Percentiles rank a stretch among this genome's conserved stretches.
These are phyloP conservation scores for Trichoderma sp. DNA, from an alignment of 2,329 filamentous ascomycete genomes.

Conservation along the genomic window DNA sequence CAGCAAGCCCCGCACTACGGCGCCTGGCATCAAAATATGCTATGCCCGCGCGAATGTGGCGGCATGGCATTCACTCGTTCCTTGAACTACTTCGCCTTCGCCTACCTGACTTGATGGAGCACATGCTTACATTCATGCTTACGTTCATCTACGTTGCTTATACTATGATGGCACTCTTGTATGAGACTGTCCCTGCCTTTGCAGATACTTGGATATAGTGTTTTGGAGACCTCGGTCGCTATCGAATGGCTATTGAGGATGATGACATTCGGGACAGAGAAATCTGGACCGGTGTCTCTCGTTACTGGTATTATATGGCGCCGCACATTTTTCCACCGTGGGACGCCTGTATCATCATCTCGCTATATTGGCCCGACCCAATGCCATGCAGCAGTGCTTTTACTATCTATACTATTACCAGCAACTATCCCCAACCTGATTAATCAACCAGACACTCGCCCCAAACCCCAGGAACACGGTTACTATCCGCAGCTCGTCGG, in stretches of 20 bases:
- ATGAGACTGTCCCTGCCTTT: constrained; percentile 80
- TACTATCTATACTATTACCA: constrained; percentile 52
- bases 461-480: constrained; percentile 62
- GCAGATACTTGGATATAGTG: constrained; percentile 92
- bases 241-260: constrained; percentile 73
- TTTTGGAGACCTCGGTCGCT: constrained; percentile 76
- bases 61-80: constrained; percentile 83
- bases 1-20: constrained; percentile 66
- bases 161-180: constrained; percentile 80
- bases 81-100: constrained; percentile 72
- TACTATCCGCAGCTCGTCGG: constrained; percentile 58
- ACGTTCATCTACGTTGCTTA: constrained; percentile 86
- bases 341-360: constrained; percentile 87
- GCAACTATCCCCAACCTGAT: constrained; percentile 60
- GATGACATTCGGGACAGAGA: constrained; percentile 73
- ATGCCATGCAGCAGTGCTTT: constrained; percentile 69
- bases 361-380: constrained; percentile 72
- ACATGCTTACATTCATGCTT: constrained; percentile 91
- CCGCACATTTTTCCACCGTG: constrained; percentile 73
- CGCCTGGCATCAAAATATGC: constrained; percentile 75
- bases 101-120: constrained; percentile 74
- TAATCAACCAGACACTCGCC: constrained; percentile 55
- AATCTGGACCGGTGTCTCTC: constrained; percentile 76
- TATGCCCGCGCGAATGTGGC: constrained; percentile 93
- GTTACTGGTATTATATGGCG: constrained; percentile 81